Percentiles rank a stretch among this genome's conserved stretches.
Conservation (phyloP, 202 grass and related monocot genomes). For the Saccharum hybrid region DNA sequence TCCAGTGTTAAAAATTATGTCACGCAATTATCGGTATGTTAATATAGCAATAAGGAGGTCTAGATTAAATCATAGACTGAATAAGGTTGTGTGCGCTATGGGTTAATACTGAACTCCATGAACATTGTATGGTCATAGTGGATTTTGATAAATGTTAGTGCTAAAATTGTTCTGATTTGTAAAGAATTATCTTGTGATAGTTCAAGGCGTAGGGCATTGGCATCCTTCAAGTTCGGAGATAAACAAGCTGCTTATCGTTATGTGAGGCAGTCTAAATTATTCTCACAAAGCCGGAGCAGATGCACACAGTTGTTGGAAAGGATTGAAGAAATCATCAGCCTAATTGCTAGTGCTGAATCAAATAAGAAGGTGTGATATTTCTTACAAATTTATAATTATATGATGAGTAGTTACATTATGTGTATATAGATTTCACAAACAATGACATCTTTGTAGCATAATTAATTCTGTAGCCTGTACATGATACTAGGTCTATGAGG, state of each 20-base stretch:
- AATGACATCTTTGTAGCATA: neutral
- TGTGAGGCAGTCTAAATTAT: constrained; percentile 68
- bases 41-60: constrained; percentile 1
- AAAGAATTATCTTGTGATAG: constrained; percentile 51
- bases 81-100: neutral
- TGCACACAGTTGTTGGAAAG: constrained; percentile 63
- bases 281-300: constrained; percentile 70
- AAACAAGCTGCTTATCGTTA: constrained; percentile 70
- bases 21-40: neutral
- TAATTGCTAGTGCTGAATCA: constrained; percentile 78
- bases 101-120: neutral
- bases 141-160: neutral
- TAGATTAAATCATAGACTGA: neutral
- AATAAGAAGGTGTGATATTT: constrained; percentile 62
- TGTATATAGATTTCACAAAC: constrained; percentile 19
- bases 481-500: constrained; percentile 78
- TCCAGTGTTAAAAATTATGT: constrained; percentile 9
- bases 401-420: constrained; percentile 2
- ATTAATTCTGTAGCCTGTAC: constrained; percentile 31
- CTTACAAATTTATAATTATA: constrained; percentile 26
- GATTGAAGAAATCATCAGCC: constrained; percentile 68
- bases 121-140: neutral
- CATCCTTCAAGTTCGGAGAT: constrained; percentile 69
- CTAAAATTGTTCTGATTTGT: constrained; percentile 24
- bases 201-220: constrained; percentile 70